Base-by-base conservation (phyloP, 371 early-diverging fungal species). In the Mucor lusitanicus region DNA sequence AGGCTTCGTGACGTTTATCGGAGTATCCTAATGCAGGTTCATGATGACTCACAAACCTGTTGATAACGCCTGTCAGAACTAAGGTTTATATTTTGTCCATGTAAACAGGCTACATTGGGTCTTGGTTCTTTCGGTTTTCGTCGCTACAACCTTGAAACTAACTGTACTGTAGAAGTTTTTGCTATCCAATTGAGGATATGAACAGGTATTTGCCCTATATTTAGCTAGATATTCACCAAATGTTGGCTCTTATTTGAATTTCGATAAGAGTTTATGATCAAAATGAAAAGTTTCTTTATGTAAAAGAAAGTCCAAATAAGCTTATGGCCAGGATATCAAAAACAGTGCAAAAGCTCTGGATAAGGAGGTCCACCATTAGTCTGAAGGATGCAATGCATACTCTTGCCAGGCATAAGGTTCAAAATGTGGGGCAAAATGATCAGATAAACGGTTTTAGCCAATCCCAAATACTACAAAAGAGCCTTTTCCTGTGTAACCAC, bases 1-100 rank as follows among this genome's bases (percentile, higher is more conserved):
- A 53, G 40, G 27, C 53, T 53, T 23, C 13, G 53, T 53, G 53
- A 53, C 53, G 53, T 53, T 53, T 27, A 53, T 53, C 53, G 53
- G 53, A 53, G 53, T 53, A 27, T 27, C 53, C 53, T 53, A 23
- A 53, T 25, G 23, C 25, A 53, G 53, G 53, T 53, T 53, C 53
- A 53, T 3, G 53, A 53, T 53, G 53, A 53, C 53, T 53, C 53
- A 53, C 53, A 53, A 53, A 53, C 53, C 12, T 27, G 27, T 27
- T 53, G 53, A 53, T 53, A 27, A 25, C 27, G 53, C 53, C 53
- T 53, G 53, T 46, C 46, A 46, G 46, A 46, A 46, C 11, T n/a
- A 8, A 46, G 46, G 46, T 46, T 46, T 11, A 35, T 9, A 35
- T 12, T 35, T 21, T 46, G 21, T n/a, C 19, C 46, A 46, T 46